phyloP scores from a whole-genome alignment of 805 yeast genomes.

The Wickerhamomyces tratensis region DNA sequence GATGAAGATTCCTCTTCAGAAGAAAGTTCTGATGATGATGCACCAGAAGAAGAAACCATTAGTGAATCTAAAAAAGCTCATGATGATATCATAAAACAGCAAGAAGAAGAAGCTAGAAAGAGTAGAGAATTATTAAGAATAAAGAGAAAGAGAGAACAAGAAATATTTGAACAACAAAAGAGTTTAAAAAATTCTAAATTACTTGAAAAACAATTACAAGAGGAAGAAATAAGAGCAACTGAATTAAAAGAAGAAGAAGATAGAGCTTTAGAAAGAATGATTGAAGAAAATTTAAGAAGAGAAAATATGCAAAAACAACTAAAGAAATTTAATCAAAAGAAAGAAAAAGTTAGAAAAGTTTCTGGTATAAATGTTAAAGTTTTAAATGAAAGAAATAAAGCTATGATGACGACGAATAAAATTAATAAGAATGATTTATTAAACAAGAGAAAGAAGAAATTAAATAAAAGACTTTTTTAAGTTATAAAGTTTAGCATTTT shows the following conservation, averaged over 20 bases:
- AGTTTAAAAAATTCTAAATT: conserved; percentile 7
- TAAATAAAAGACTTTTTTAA: conserved; percentile 9
- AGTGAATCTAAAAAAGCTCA: conserved; percentile 16
- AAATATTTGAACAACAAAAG: conserved; percentile 14
- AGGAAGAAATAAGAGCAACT: conserved; percentile 10
- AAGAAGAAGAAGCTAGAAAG: conserved; percentile 17
- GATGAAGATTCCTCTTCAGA: conserved; percentile 14
- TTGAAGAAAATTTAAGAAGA: conserved; percentile 5
- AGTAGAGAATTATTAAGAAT: conserved; percentile 14
- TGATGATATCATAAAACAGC: conserved; percentile 16
- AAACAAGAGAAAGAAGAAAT: conserved; percentile 15
- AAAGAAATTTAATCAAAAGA: conserved; percentile 5
- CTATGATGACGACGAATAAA: conserved; percentile 5
- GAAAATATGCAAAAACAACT: conserved; percentile 6
- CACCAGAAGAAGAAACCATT: conserved; percentile 40
- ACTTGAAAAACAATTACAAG: conserved; percentile 7
- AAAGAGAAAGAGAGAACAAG: conserved; percentile 18
- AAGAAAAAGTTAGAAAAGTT: conserved; percentile 9
- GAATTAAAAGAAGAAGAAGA: conserved; percentile 13
- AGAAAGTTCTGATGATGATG: conserved; percentile 30
- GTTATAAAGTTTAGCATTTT: no score
- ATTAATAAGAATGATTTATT: conserved; percentile 10
- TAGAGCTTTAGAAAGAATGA: conserved; percentile 5
- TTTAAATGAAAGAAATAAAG: conserved; percentile 3
- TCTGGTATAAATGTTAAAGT: conserved; percentile 13